phyloP scores from a whole-genome alignment of 768 basidiomycete genomes.

The Pleurotus citrinopileatus region DNA sequence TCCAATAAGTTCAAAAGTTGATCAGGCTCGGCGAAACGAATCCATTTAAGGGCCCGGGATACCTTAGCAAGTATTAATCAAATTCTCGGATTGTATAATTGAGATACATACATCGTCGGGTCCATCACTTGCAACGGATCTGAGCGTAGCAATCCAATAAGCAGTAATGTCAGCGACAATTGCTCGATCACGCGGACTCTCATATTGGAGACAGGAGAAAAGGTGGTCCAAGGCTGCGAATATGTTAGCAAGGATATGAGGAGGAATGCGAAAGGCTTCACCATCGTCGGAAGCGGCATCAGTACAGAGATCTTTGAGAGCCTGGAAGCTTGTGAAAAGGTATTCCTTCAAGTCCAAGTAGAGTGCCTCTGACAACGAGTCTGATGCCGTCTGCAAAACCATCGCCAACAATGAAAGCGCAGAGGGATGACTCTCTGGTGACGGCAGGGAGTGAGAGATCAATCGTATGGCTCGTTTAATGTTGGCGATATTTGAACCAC shows the following conservation, averaged over 20 bases:
- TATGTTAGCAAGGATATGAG: slow-evolving; percentile 1
- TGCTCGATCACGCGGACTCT: slow-evolving; percentile 31
- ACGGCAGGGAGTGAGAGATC: slow-evolving; percentile 31
- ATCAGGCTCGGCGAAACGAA: slow-evolving; percentile 44
- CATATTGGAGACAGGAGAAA: slow-evolving; percentile 37
- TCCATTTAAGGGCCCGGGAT: slow-evolving; percentile 42
- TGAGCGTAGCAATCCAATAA: slow-evolving; percentile 34
- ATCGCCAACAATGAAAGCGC: slow-evolving; percentile 38
- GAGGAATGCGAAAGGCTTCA: not conserved
- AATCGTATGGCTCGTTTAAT: slow-evolving; percentile 36
- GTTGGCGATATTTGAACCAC: slow-evolving; percentile 18
- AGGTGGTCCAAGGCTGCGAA: slow-evolving; percentile 40
- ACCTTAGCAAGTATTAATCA: slow-evolving; percentile 17
- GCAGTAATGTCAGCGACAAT: slow-evolving; percentile 37
- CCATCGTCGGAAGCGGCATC: slow-evolving; percentile 19
- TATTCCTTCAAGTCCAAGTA: slow-evolving; percentile 34
- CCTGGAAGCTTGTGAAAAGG: slow-evolving; percentile 30
- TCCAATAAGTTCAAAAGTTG: slow-evolving; percentile 46
- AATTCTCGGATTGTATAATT: not conserved
- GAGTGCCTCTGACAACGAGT: slow-evolving; percentile 26
- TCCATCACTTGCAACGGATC: not conserved
- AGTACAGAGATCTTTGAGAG: slow-evolving; percentile 32
- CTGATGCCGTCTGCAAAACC: slow-evolving; percentile 28
- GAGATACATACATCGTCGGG: not conserved
- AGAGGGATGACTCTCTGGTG: slow-evolving; percentile 10